Evolutionary conservation across 192 early-diverging fungal species (phyloP).

Genomic region (Jimgerdemannia lactiflua): DNA sequence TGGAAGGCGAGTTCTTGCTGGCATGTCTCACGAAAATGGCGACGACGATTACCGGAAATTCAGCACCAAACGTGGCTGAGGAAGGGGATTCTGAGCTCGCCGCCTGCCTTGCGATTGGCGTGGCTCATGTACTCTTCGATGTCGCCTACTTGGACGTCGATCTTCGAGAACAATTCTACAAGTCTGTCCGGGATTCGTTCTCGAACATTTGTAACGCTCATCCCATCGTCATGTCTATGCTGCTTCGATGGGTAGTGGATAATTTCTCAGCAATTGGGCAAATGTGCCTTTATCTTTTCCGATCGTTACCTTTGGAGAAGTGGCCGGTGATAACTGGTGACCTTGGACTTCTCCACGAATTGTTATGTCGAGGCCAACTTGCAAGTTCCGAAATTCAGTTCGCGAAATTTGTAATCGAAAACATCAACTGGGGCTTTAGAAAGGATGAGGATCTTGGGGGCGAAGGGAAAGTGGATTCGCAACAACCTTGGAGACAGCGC

Average conservation of each 20-base stretch:
- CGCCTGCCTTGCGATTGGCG: conserved; percentile 17
- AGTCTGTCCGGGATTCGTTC: conserved; percentile 38
- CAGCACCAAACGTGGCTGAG: neutral
- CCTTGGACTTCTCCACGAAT: conserved; percentile 21
- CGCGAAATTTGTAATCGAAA: conserved; percentile 21
- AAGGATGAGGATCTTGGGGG: neutral
- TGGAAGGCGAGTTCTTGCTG: conserved; percentile 39
- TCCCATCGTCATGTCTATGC: conserved; percentile 28
- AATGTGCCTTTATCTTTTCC: conserved; percentile 46
- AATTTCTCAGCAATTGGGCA: conserved; percentile 35
- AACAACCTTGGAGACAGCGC: conserved; percentile 19
- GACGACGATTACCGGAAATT: conserved; percentile 20
- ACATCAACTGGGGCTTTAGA: conserved; percentile 21
- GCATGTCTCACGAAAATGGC: conserved; percentile 38
- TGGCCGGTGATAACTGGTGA: conserved; percentile 37
- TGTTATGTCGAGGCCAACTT: conserved; percentile 15
- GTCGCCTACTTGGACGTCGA: conserved; percentile 36
- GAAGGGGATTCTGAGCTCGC: neutral
- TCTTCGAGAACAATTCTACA: conserved; percentile 34
- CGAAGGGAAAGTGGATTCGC: neutral
- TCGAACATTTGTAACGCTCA: conserved; percentile 31
- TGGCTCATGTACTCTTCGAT: conserved; percentile 35
- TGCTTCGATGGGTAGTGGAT: conserved; percentile 33
- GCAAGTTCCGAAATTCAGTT: conserved; percentile 13
- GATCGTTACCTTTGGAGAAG: conserved; percentile 32